phyloP scores from a whole-genome alignment of 306 rosid genomes.

The Sechiopsis laciniata region DNA sequence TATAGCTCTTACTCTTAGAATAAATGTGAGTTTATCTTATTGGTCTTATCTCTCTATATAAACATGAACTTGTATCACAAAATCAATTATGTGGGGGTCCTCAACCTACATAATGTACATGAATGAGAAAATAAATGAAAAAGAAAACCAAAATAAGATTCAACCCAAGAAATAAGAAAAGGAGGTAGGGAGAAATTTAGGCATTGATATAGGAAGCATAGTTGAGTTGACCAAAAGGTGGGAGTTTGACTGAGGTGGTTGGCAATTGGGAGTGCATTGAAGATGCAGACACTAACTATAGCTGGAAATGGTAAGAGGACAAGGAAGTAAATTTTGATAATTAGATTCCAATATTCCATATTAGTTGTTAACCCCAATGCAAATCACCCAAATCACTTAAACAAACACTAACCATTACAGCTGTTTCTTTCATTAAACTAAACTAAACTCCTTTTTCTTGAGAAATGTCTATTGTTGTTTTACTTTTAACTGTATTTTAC shows the following conservation, averaged over 20 bases:
- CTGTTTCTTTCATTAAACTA: conserved; percentile 8
- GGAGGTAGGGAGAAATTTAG: neutral
- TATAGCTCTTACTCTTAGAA: no score
- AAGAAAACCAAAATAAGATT: no score
- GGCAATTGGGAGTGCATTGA: conserved; percentile 24
- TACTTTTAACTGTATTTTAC: neutral
- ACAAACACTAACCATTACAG: conserved; percentile 11
- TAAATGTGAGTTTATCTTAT: no score
- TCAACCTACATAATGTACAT: no score
- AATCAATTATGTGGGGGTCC: no score
- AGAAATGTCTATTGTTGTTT: neutral
- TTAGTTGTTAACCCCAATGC: conserved; percentile 5
- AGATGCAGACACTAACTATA: conserved; percentile 34
- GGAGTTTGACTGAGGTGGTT: conserved; percentile 51
- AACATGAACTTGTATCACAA: no score
- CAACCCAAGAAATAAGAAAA: no score
- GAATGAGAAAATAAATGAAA: neutral
- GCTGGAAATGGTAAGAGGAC: conserved; percentile 70
- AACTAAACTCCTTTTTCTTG: neutral
- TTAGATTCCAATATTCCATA: conserved; percentile 98
- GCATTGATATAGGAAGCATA: conserved; percentile 1
- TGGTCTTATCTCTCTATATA: no score
- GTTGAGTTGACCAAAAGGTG: conserved; percentile 3
- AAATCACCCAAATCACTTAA: conserved; percentile 14
- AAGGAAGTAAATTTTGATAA: conserved; percentile 73